These are phyloP conservation scores for Solanum chiquidenum DNA, from an alignment of 257 asterid species.

Conservation along the genomic window DNA sequence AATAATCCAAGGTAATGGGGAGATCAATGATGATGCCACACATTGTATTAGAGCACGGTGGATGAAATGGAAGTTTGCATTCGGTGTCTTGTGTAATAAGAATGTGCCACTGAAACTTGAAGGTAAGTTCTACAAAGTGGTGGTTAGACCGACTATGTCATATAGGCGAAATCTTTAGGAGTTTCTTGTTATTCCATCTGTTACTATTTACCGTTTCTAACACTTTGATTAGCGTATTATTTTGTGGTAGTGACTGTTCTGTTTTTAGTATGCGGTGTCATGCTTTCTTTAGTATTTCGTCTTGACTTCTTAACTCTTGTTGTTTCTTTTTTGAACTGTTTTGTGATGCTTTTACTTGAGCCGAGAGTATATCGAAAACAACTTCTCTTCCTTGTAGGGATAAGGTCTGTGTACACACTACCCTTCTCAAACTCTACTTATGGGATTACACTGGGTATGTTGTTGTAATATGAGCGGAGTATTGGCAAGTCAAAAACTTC, in stretches of 20 bases:
- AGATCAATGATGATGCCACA: background rate
- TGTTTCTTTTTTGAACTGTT: background rate
- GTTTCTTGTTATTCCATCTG: background rate
- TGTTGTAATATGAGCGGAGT: background rate
- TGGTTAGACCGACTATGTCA: background rate
- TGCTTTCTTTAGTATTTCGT: background rate
- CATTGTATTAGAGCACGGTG: background rate
- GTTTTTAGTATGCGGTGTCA: background rate
- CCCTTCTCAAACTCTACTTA: background rate
- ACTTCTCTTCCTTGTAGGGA: background rate
- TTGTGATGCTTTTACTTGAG: background rate
- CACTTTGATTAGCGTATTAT: too few species aligned
- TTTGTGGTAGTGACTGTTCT: too few species aligned
- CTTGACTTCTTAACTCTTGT: background rate
- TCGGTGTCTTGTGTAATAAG: background rate
- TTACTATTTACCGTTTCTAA: background rate
- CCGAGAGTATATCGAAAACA: background rate
- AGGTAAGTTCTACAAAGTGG: background rate
- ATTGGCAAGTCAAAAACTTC: background rate
- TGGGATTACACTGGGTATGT: background rate
- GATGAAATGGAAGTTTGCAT: background rate
- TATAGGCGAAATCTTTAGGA: background rate
- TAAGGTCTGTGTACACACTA: background rate
- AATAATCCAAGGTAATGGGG: background rate
- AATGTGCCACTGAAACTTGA: background rate